Evolutionary conservation across 441 rosid species (phyloP), one percentile per base, ranked within the genome.

Genomic region (Cnidoscolus chayamansa): DNA sequence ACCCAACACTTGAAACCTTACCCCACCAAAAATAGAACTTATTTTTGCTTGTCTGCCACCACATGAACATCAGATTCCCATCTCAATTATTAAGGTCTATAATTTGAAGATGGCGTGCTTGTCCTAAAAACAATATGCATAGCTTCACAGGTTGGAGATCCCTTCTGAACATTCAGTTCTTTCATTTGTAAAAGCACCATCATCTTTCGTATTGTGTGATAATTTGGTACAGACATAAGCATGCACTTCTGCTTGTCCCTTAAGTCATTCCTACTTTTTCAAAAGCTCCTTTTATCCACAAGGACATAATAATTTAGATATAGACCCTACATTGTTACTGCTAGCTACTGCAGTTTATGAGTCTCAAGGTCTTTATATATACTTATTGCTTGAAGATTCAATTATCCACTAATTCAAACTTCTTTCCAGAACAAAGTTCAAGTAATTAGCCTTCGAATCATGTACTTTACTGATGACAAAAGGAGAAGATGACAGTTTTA

Each of bases 181-280:
- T 17, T 37, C n/a, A 30, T 53, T 45, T 73, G 12, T 59, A 71
- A 76, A 69, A 69, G 78, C 72, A 68, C 79, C 75, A 47, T 20
- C 17, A 47, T 20, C 17, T 76, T 80, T 67, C 10, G 4, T 55
- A 74, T 37, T 74, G 82, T 63, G 68, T 75, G 75, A 78, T 77
- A 65, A 47, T 81, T 69, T 72, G 72, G 71, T 61, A 47, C 79
- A 74, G 88, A 84, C 85, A 83, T 68, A 61, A 77, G 75, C 76
- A 69, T 73, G 82, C 81, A 67, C 69, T 32, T 63, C 65, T 50
- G 84, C 82, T 76, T 85, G 88, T 84, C 81, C 80, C 82, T 76
- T 57, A 63, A 78, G 76, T 74, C 67, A 75, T 74, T 76, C 71
- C 67, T 67, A 69, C 82, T 79, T 84, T 73, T 80, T 65, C 40